These are phyloP conservation scores for Coemansia guatemalensis DNA, from an alignment of 192 early-diverging fungal genomes.

Conservation along the genomic window DNA sequence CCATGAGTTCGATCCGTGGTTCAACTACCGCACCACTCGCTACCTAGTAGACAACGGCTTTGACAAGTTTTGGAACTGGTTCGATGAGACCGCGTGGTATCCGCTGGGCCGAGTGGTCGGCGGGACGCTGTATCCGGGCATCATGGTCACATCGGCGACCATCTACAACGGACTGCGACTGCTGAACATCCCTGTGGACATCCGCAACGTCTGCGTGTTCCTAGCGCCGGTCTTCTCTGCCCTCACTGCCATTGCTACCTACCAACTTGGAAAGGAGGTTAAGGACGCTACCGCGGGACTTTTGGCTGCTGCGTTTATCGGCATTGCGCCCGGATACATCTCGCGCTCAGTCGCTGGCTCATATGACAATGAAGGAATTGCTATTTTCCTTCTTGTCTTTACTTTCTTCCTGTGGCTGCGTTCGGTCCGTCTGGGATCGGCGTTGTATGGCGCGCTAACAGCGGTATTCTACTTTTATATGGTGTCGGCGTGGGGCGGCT, in stretches of 20 bases:
- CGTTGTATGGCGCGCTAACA: slow-evolving; percentile 79
- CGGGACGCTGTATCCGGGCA: slow-evolving; percentile 98
- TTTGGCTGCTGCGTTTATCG: slow-evolving; percentile 97
- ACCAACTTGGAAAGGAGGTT: slow-evolving; percentile 89
- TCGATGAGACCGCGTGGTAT: slow-evolving; percentile 98
- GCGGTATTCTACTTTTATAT: slow-evolving; percentile 99
- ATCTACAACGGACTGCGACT: slow-evolving; percentile 93
- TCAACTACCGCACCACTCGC: slow-evolving; percentile 96
- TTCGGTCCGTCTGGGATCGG: slow-evolving; percentile 91
- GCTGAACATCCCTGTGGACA: slow-evolving; percentile 96
- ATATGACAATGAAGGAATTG: slow-evolving; percentile 99
- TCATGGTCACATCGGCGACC: slow-evolving; percentile 96
- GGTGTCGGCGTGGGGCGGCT: slow-evolving; percentile 99
- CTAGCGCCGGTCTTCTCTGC: slow-evolving; percentile 96
- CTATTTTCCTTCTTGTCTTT: slow-evolving; percentile 97
- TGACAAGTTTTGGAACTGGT: slow-evolving; percentile 99
- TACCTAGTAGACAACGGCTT: slow-evolving; percentile 90
- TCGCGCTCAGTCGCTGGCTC: slow-evolving; percentile 99
- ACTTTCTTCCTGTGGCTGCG: slow-evolving; percentile 99
- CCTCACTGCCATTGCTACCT: slow-evolving; percentile 94
- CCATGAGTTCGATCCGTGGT: slow-evolving; percentile 99
- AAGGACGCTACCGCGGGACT: slow-evolving; percentile 91
- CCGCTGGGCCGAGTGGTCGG: slow-evolving; percentile 98
- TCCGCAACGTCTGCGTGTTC: slow-evolving; percentile 98
- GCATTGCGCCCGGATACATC: slow-evolving; percentile 98